Percentiles rank a stretch among this genome's conserved stretches.
These are phyloP conservation scores for Fraxinus ornus DNA, from an alignment of 305 asterid species.

Conservation along the genomic window DNA sequence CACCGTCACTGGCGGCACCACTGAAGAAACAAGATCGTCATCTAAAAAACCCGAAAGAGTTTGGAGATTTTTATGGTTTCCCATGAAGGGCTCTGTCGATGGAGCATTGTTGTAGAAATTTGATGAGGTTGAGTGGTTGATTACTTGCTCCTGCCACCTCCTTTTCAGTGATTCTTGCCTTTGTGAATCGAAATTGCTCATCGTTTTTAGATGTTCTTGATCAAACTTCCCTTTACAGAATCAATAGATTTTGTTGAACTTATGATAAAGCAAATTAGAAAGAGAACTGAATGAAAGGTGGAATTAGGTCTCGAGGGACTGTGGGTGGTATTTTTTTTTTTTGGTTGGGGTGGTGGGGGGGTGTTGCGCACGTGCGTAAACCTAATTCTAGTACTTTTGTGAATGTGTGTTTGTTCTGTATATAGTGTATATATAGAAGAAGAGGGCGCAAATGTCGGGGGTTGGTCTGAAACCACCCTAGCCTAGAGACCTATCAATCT, in stretches of 20 bases:
- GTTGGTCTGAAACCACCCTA: conserved; percentile 50
- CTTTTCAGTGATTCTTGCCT: conserved; percentile 40
- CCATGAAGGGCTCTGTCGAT: neutral
- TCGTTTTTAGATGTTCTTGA: neutral
- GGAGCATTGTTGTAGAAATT: conserved; percentile 22
- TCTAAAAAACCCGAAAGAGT: conserved; percentile 34
- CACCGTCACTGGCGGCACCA: conserved; percentile 73
- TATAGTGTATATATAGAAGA: conserved; percentile 23
- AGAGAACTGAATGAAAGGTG: neutral
- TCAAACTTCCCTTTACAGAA: neutral
- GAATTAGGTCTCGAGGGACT: neutral
- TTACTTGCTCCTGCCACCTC: conserved; percentile 44
- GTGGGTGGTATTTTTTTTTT: neutral
- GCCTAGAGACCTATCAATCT: conserved; percentile 25
- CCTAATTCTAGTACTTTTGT: neutral
- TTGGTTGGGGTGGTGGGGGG: too few relatives aligned
- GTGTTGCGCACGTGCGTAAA: neutral
- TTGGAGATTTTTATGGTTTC: conserved; percentile 29
- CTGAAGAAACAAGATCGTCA: conserved; percentile 45
- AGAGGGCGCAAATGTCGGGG: conserved; percentile 64
- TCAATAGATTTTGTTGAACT: neutral
- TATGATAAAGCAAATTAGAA: neutral
- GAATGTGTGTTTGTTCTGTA: neutral
- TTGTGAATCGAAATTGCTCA: conserved; percentile 47
- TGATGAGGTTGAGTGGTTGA: conserved; percentile 5